Percentiles rank a stretch among this genome's conserved stretches.
These are phyloP conservation scores for Colletotrichum sp. DNA, from an alignment of 2,329 filamentous ascomycete genomes.

Conservation along the genomic window DNA sequence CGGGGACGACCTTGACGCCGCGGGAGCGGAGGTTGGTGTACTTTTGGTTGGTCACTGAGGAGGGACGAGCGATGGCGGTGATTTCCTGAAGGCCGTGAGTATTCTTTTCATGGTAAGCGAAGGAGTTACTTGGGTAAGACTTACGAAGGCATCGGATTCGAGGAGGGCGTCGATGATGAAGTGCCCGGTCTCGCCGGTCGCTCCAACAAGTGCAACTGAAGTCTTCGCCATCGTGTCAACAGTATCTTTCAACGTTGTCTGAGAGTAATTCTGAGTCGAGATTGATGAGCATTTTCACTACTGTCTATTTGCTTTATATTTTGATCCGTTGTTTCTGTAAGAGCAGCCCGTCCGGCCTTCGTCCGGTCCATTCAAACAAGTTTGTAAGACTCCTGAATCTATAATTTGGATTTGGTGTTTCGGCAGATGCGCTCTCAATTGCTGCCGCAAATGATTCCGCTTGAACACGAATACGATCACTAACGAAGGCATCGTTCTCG, in stretches of 20 bases:
- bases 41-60: constrained; percentile 40
- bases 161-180: constrained; percentile 43
- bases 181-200: constrained; percentile 44
- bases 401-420: neutral
- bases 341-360: neutral
- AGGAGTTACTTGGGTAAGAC: neutral
- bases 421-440: neutral
- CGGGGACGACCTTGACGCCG: constrained; percentile 47
- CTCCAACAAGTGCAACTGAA: constrained; percentile 40
- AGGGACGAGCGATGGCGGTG: constrained; percentile 51
- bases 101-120: neutral
- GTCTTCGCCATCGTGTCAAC: neutral
- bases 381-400: neutral
- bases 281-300: fast-evolving
- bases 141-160: constrained; percentile 29
- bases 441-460: neutral
- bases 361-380: neutral
- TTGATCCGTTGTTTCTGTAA: fast-evolving
- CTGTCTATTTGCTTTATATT: neutral
- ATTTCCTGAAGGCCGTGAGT: constrained; percentile 41
- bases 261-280: neutral
- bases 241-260: neutral
- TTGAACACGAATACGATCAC: neutral
- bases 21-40: constrained; percentile 34
- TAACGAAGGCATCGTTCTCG: neutral